phyloP scores from a whole-genome alignment of 2,329 filamentous ascomycete species.

The Grosmannia huntii region DNA sequence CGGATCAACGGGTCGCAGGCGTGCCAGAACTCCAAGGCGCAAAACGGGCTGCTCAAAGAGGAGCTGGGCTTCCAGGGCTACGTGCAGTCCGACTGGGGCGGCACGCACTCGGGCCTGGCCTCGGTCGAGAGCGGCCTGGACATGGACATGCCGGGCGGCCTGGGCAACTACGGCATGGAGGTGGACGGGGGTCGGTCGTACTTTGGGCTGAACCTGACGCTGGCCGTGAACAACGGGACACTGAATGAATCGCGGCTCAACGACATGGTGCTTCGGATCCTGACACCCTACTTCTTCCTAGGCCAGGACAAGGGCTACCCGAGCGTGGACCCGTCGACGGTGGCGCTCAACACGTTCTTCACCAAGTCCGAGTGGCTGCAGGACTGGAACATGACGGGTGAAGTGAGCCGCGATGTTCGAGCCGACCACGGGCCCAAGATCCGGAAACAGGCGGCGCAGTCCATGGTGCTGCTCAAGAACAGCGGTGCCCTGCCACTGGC shows the following conservation, averaged over 20 bases:
- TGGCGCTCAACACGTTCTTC: slow-evolving; percentile 35
- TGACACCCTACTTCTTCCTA: slow-evolving; percentile 26
- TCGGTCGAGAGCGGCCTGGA: slow-evolving; percentile 52
- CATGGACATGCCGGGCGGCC: slow-evolving; percentile 57
- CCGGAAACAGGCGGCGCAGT: slow-evolving; percentile 39
- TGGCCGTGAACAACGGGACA: slow-evolving; percentile 57
- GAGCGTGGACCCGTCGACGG: slow-evolving; percentile 24
- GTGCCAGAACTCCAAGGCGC: slow-evolving; percentile 54
- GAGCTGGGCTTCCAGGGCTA: slow-evolving; percentile 62
- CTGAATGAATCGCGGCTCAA: slow-evolving; percentile 58
- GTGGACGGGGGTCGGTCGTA: slow-evolving; percentile 36
- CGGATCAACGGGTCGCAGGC: slow-evolving; percentile 55
- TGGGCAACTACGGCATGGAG: slow-evolving; percentile 36
- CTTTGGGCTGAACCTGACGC: slow-evolving; percentile 67
- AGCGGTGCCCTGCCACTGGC: slow-evolving; percentile 38
- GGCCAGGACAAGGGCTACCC: slow-evolving; percentile 13
- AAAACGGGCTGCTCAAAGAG: slow-evolving; percentile 60
- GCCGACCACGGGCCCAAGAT: slow-evolving; percentile 34
- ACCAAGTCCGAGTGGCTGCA: slow-evolving; percentile 32
- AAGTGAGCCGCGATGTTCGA: slow-evolving; percentile 29
- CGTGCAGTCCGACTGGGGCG: slow-evolving; percentile 59
- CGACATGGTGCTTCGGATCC: slow-evolving; percentile 54
- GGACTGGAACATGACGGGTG: slow-evolving; percentile 12
- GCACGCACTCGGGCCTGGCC: slow-evolving; percentile 45
- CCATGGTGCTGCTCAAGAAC: slow-evolving; percentile 51